These are phyloP conservation scores for Ustulina deusta DNA, from an alignment of 2,329 filamentous ascomycete species.

Conservation along the genomic window DNA sequence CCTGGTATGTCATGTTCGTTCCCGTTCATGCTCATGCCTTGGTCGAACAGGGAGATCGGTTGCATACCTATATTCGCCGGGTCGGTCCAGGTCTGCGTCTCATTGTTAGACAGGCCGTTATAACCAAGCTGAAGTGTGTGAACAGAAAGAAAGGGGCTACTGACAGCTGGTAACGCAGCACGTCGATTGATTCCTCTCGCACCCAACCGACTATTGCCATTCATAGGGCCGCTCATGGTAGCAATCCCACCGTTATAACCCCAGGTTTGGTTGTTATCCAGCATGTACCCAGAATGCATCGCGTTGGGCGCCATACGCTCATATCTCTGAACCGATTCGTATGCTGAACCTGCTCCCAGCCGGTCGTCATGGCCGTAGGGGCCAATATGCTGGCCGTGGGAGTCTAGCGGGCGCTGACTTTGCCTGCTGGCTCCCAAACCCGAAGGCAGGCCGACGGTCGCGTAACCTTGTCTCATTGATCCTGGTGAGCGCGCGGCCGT, in stretches of 20 bases:
- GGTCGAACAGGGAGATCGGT: conserved; percentile 53
- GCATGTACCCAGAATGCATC: conserved; percentile 62
- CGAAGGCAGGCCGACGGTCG: conserved; percentile 68
- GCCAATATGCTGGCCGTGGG: conserved; percentile 71
- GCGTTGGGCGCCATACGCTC: conserved; percentile 50
- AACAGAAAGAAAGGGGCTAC: conserved; percentile 53
- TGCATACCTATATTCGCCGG: conserved; percentile 59
- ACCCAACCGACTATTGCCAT: conserved; percentile 67
- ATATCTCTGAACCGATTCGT: conserved; percentile 62
- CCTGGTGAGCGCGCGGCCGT: conserved; percentile 77
- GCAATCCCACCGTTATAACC: conserved; percentile 77
- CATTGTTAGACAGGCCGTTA: conserved; percentile 28
- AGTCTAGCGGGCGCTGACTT: conserved; percentile 82
- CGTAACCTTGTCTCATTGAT: conserved; percentile 72
- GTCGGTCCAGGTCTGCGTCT: conserved; percentile 63
- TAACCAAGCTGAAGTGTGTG: conserved; percentile 18
- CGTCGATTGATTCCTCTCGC: conserved; percentile 64
- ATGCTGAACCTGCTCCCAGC: conserved; percentile 69
- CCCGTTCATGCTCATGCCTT: conserved; percentile 55
- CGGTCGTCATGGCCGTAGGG: conserved; percentile 77
- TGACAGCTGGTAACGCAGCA: conserved; percentile 78
- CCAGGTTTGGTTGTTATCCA: conserved; percentile 83
- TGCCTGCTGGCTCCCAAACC: conserved; percentile 67
- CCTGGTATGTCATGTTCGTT: conserved; percentile 54
- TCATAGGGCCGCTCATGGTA: conserved; percentile 72